Evolutionary conservation across 176 grass and related monocot genomes (phyloP).

Genomic region (Lolium multiflorum): DNA sequence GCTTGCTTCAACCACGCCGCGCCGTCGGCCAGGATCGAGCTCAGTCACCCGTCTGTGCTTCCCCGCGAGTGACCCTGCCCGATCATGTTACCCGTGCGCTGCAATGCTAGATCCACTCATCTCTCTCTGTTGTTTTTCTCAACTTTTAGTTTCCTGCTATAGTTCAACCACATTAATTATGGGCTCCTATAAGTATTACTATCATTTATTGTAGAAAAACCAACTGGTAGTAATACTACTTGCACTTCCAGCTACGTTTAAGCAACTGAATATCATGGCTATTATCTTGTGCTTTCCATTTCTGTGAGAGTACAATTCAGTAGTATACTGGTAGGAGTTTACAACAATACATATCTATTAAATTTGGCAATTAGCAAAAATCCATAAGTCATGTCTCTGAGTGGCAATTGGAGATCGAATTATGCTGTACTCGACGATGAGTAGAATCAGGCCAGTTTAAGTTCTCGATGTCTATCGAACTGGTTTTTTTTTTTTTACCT

Average conservation of each 20-base stretch:
- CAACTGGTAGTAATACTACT: background rate
- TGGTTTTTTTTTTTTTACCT: background rate
- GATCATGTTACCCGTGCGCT: too few species aligned
- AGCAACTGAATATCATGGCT: background rate
- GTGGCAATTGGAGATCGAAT: conserved; percentile 15
- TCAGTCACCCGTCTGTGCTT: too few species aligned
- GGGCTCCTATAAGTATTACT: too few species aligned
- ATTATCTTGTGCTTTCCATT: conserved; percentile 30
- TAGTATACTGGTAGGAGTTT: conserved; percentile 12
- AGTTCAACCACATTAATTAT: too few species aligned
- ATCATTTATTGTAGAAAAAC: too few species aligned
- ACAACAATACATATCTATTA: background rate
- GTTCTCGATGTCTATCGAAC: background rate
- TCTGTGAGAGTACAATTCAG: background rate
- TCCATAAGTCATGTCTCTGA: conserved; percentile 7
- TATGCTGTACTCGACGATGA: conserved; percentile 12
- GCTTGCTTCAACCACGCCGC: too few species aligned
- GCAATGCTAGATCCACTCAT: too few species aligned
- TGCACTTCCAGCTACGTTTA: conserved; percentile 9
- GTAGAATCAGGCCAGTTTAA: background rate
- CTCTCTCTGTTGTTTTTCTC: too few species aligned
- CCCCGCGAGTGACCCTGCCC: too few species aligned
- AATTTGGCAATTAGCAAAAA: background rate
- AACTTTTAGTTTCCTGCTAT: too few species aligned
- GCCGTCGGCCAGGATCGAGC: too few species aligned